These are phyloP conservation scores for Tuber umbilicatum DNA, from an alignment of 495 filamentous ascomycete species.

Conservation along the genomic window DNA sequence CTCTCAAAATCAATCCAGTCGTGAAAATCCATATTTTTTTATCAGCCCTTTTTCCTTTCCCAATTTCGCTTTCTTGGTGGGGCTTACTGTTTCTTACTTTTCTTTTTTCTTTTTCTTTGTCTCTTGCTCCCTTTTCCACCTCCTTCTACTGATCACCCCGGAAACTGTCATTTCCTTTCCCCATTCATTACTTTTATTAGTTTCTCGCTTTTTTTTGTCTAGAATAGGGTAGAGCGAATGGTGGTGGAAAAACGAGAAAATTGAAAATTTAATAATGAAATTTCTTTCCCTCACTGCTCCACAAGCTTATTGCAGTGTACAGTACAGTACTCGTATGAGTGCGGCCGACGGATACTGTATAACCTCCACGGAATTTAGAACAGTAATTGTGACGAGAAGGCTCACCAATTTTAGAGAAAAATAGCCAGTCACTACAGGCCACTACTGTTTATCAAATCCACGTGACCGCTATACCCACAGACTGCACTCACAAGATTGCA, in stretches of 20 bases:
- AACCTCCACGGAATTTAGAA: neutral
- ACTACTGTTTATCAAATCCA: neutral
- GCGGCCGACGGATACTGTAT: neutral
- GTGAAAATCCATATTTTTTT: neutral
- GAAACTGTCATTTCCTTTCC: neutral
- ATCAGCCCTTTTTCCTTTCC: neutral
- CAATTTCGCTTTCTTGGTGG: neutral
- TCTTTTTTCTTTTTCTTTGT: neutral
- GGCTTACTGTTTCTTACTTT: neutral
- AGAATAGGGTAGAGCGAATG: constrained; percentile 1
- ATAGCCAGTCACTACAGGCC: too few species aligned
- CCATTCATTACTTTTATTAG: neutral
- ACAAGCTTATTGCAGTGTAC: neutral
- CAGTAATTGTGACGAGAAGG: neutral
- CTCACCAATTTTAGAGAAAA: too few species aligned
- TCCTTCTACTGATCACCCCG: neutral
- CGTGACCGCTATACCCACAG: neutral
- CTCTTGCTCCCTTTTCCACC: neutral
- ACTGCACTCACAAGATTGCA: neutral
- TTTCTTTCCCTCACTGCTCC: neutral
- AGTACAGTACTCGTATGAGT: too few species aligned
- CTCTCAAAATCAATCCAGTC: neutral
- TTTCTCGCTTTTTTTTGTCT: neutral
- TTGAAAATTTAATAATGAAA: neutral
- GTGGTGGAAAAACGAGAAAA: neutral